Conservation (phyloP, 2,329 filamentous ascomycete genomes). For the Trichophyton simii region DNA sequence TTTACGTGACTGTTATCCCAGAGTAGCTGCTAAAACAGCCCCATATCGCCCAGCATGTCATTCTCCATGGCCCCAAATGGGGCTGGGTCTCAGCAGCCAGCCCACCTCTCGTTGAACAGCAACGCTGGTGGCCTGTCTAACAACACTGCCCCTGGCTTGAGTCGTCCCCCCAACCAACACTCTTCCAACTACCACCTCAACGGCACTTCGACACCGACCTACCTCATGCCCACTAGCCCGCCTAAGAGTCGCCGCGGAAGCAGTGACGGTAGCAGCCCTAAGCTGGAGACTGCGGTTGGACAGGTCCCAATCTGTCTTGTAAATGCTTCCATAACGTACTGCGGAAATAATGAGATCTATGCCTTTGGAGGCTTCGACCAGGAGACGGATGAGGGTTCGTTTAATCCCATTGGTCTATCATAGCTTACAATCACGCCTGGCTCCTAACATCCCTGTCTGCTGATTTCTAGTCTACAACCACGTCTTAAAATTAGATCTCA, state of each 20-base stretch:
- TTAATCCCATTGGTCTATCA: conserved; percentile 1
- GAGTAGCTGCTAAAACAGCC: not conserved
- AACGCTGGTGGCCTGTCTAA: conserved; percentile 2
- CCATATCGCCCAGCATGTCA: not conserved
- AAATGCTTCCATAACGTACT: conserved; percentile 98
- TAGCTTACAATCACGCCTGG: not conserved
- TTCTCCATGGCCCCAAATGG: not conserved
- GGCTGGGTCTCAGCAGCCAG: not conserved
- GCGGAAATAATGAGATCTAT: conserved; percentile 93
- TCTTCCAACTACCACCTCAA: conserved; percentile 30
- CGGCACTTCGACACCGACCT: conserved; percentile 50
- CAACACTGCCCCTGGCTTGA: not conserved
- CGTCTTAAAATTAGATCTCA: conserved; percentile 75
- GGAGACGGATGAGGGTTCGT: conserved; percentile 77
- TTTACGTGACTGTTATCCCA: not conserved
- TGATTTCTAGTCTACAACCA: conserved; percentile 69
- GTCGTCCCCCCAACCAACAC: conserved; percentile 8
- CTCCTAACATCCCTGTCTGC: conserved; percentile 5
- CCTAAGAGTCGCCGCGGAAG: conserved; percentile 50
- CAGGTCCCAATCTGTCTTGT: conserved; percentile 86
- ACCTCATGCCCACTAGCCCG: conserved; percentile 81
- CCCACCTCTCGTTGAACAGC: not conserved
- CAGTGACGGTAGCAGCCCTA: conserved; percentile 68
- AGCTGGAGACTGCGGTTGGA: conserved; percentile 64
- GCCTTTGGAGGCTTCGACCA: conserved; percentile 98